Evolutionary conservation across 2,329 filamentous ascomycete genomes (phyloP), one percentile per base, ranked within the genome.

Genomic region (Acephala macrosclerotiorum): DNA sequence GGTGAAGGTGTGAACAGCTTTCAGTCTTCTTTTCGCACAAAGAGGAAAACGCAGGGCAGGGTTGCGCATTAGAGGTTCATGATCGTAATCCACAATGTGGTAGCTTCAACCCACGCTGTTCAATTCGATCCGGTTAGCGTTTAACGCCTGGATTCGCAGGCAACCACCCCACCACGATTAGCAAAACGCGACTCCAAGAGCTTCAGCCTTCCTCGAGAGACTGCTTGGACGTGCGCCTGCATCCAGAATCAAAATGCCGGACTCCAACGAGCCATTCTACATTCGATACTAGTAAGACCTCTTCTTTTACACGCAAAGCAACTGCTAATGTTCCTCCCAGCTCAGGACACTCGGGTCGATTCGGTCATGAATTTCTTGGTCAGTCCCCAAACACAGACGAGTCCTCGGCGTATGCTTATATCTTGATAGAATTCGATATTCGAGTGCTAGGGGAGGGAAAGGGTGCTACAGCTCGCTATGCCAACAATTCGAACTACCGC

Each of bases 401-500:
- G 22, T 38, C 29, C 8, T 51, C 11, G 35, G 40, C 63, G 33
- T 40, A 45, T 55, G 12, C 71, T 73, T 45, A 74, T 70, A 70
- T 60, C 67, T 67, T 64, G 68, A 75, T 65, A 98, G 95, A 99
- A 80, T 99, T 99, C 79, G 96, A 99, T 79, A 96, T 99, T 76
- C 88, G 95, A 63, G 93, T 94, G 26, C 87, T 98, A 55, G 93
- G 93, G 62, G 96, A 99, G 78, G 96, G 96, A 60, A 89, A 93
- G 68, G 97, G 94, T 77, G 96, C 96, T 8, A 92, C 96, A 60
- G 94, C 95, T 36, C 90, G 96, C 80, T 99, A 99, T 81, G 96
- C 96, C 70, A 99, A 99, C 85, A 99, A 99, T 81, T 98, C 95
- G 65, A 99, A 99, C 82, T 99, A 99, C 82, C 90, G 96, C 76